Conservation (phyloP, 305 asterid species). For the Fraxinus angustifolia region DNA sequence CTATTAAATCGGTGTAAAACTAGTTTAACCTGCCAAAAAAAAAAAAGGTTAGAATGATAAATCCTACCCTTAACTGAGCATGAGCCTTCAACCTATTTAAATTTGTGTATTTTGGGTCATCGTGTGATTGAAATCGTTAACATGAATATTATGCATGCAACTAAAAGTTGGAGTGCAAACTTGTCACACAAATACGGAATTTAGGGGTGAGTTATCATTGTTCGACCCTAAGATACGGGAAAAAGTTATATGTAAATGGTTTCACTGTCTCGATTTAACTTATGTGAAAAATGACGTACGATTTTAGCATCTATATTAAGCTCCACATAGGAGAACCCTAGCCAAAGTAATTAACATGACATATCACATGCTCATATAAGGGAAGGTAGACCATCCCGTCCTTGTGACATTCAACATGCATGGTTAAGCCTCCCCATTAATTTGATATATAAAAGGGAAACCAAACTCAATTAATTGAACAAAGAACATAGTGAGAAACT, state of each 20-base stretch:
- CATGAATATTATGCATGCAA: background rate
- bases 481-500: background rate
- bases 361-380: background rate
- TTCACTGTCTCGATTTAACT: background rate
- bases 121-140: background rate
- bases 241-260: background rate
- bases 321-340: background rate
- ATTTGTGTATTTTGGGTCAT: background rate
- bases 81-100: background rate
- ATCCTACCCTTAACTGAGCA: background rate
- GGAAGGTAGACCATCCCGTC: slow-evolving; percentile 49
- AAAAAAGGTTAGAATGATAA: background rate
- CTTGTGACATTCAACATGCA: slow-evolving; percentile 31
- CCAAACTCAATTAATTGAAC: background rate
- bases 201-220: background rate
- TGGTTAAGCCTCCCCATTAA: background rate
- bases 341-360: background rate
- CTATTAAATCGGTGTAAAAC: background rate
- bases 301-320: background rate
- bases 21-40: background rate
- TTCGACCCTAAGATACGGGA: background rate
- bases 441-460: background rate
- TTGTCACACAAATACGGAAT: background rate
- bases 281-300: background rate
- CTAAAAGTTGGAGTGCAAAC: background rate